These are phyloP conservation scores for Mycena maculata DNA, from an alignment of 768 basidiomycete species.

Conservation along the genomic window DNA sequence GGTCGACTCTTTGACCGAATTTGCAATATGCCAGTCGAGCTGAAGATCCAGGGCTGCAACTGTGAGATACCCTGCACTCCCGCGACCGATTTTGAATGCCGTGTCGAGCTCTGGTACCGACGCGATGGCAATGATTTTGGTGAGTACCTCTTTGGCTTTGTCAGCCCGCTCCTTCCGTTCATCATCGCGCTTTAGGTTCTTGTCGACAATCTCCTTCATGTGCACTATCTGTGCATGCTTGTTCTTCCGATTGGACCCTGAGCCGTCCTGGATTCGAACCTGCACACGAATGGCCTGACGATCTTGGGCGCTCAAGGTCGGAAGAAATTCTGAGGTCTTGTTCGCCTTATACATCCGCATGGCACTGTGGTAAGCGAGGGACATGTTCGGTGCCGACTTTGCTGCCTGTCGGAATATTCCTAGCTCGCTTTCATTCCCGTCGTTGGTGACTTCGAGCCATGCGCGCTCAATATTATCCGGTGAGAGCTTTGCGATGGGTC, in stretches of 20 bases:
- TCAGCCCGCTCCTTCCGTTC: neutral
- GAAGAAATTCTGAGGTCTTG: neutral
- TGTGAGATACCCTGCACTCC: neutral
- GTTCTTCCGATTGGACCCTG: neutral
- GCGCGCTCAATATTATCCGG: slow-evolving; percentile 5
- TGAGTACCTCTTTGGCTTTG: neutral
- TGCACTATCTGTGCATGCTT: slow-evolving; percentile 4
- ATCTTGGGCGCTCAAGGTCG: neutral
- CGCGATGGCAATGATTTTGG: neutral
- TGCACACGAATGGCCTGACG: neutral
- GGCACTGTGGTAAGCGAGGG: neutral
- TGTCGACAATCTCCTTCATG: slow-evolving; percentile 9
- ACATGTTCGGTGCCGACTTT: neutral
- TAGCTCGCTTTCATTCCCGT: slow-evolving; percentile 34
- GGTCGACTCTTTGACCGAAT: neutral
- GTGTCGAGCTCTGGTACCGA: neutral
- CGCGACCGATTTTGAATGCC: neutral
- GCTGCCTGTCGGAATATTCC: neutral
- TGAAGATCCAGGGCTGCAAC: slow-evolving; percentile 3
- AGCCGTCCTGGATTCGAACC: neutral
- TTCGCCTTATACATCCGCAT: too few relatives aligned
- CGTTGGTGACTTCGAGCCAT: slow-evolving; percentile 36
- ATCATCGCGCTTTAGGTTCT: neutral
- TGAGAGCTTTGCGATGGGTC: neutral
- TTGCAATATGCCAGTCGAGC: slow-evolving; percentile 11